These are phyloP conservation scores for Penicillium sp. DNA, from an alignment of 2,329 filamentous ascomycete species.

Conservation along the genomic window DNA sequence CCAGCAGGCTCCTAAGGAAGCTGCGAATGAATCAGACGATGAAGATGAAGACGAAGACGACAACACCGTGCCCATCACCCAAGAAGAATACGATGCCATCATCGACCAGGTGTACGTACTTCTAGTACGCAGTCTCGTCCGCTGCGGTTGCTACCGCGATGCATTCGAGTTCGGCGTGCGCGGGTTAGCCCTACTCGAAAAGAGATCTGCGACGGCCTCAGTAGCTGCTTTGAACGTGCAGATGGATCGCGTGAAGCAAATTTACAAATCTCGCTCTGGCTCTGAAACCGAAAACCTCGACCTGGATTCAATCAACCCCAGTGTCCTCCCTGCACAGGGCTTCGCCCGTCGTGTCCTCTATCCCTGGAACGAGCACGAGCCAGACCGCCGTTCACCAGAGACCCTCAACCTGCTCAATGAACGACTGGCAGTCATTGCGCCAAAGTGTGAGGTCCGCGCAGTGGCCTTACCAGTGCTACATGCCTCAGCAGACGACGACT, in stretches of 20 bases:
- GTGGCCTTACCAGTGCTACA: constrained; percentile 73
- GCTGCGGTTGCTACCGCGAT: constrained; percentile 43
- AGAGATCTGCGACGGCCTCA: constrained; percentile 6
- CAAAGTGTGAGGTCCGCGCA: constrained; percentile 76
- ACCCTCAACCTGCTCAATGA: constrained; percentile 68
- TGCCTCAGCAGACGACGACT: constrained; percentile 22
- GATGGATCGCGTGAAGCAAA: constrained; percentile 30
- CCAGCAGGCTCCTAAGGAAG: background rate
- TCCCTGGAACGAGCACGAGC: constrained; percentile 63
- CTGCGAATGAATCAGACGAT: constrained; percentile 25
- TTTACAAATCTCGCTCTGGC: constrained; percentile 21
- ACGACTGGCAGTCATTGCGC: constrained; percentile 66
- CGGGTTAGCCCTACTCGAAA: constrained; percentile 29
- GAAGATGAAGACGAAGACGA: constrained; percentile 47
- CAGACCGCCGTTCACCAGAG: constrained; percentile 55
- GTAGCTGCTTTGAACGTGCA: constrained; percentile 27
- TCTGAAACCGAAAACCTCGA: constrained; percentile 7
- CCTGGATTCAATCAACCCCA: constrained; percentile 29
- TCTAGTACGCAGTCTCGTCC: constrained; percentile 38
- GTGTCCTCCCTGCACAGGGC: constrained; percentile 39
- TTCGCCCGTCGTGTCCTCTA: constrained; percentile 57
- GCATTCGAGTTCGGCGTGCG: constrained; percentile 42
- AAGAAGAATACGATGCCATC: constrained; percentile 36
- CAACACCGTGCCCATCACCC: constrained; percentile 30
- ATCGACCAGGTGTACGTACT: constrained; percentile 40